phyloP scores from a whole-genome alignment of 345 rosid species.

The Brassica rapa region DNA sequence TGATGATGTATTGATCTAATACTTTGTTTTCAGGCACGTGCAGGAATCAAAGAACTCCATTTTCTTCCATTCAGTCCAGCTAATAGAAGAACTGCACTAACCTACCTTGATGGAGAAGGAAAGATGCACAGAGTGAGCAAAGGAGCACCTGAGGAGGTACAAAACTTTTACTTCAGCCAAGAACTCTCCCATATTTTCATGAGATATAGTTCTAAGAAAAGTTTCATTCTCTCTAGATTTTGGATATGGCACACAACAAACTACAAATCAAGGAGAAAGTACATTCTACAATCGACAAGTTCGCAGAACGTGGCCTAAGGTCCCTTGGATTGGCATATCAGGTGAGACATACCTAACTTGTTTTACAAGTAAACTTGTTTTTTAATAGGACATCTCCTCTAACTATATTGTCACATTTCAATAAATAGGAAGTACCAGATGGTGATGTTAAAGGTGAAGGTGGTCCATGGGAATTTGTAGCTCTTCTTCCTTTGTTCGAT shows the following conservation, averaged over 20 bases:
- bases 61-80: conserved; percentile 95
- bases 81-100: conserved; percentile 87
- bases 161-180: neutral
- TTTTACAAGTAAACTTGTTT: neutral
- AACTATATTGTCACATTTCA: neutral
- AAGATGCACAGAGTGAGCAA: conserved; percentile 89
- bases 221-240: conserved; percentile 39
- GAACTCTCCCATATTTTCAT: conserved; percentile 1
- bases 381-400: neutral
- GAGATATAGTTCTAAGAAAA: neutral
- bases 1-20: conserved; percentile 16
- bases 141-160: conserved; percentile 96
- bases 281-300: conserved; percentile 54
- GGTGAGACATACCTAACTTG: conserved; percentile 38
- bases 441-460: conserved; percentile 58
- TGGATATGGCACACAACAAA: conserved; percentile 57
- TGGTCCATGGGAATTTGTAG: conserved; percentile 72
- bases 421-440: conserved; percentile 53
- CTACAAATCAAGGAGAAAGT: conserved; percentile 48
- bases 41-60: conserved; percentile 83
- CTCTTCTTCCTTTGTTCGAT: conserved; percentile 73
- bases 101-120: conserved; percentile 66
- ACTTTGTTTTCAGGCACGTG: conserved; percentile 60
- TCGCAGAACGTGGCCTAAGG: conserved; percentile 66
- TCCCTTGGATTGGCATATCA: conserved; percentile 63